Evolutionary conservation across 2,329 filamentous ascomycete genomes (phyloP).

Genomic region (Alternaria triticimaculans): DNA sequence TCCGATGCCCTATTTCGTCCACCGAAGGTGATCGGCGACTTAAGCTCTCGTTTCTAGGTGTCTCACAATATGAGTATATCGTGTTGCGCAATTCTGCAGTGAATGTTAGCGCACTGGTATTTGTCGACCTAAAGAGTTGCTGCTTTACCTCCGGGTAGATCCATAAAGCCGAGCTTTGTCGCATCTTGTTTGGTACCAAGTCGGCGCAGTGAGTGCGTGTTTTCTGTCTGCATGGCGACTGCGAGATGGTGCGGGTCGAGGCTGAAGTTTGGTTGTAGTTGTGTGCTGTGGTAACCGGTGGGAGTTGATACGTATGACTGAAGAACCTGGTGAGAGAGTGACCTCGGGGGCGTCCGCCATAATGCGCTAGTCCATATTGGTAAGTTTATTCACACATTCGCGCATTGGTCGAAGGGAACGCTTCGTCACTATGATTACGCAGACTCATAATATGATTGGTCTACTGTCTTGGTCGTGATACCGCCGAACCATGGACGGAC

Average conservation of each 20-base stretch:
- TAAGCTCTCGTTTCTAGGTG: rapidly evolving
- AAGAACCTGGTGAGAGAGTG: neutral
- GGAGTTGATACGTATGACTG: neutral
- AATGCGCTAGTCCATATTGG: neutral
- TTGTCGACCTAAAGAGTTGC: neutral
- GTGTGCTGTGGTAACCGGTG: neutral
- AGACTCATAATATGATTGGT: neutral
- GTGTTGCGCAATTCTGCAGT: neutral
- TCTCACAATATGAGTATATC: neutral
- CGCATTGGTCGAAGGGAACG: neutral
- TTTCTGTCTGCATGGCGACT: neutral
- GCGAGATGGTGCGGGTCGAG: neutral
- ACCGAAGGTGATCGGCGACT: neutral
- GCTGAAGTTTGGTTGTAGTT: neutral
- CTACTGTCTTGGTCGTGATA: neutral
- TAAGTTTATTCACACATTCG: neutral
- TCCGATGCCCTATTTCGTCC: neutral
- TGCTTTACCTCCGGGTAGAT: neutral
- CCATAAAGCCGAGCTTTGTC: neutral
- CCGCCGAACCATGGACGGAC: neutral
- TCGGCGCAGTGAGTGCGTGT: neutral
- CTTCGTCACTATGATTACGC: neutral
- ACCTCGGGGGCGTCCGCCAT: neutral
- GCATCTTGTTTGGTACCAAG: neutral
- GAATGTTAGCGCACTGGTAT: neutral